phyloP scores from a whole-genome alignment of 176 grass and related monocot genomes.

The Pontederia paniculata region DNA sequence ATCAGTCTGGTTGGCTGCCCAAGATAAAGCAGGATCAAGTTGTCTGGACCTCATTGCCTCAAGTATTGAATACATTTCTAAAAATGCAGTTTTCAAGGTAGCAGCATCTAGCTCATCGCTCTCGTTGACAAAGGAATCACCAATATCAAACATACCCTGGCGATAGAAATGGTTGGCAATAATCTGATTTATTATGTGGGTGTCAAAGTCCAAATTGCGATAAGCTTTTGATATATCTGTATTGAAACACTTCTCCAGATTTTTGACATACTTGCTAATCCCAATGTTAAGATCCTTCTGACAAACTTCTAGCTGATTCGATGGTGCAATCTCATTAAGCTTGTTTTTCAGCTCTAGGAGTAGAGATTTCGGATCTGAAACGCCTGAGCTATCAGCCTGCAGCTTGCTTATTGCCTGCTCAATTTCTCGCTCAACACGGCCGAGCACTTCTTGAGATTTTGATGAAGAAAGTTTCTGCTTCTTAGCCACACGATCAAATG shows the following conservation, averaged over 20 bases:
- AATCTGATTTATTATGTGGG: constrained; percentile 47
- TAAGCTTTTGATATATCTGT: constrained; percentile 83
- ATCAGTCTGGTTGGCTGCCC: constrained; percentile 58
- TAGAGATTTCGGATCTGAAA: constrained; percentile 33
- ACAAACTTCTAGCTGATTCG: constrained; percentile 49
- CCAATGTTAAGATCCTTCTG: constrained; percentile 72
- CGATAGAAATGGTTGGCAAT: constrained; percentile 79
- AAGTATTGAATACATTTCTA: constrained; percentile 75
- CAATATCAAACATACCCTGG: constrained; percentile 70
- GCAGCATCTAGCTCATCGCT: constrained; percentile 32
- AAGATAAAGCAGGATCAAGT: constrained; percentile 58
- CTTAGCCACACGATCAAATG: constrained; percentile 58
- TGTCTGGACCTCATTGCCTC: constrained; percentile 57
- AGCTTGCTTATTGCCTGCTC: constrained; percentile 38
- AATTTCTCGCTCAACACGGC: constrained; percentile 51
- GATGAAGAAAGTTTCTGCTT: constrained; percentile 45
- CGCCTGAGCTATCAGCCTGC: constrained; percentile 35
- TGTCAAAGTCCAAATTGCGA: constrained; percentile 62
- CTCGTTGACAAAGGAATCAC: constrained; percentile 47
- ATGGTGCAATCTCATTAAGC: constrained; percentile 40
- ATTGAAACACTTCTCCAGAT: constrained; percentile 65
- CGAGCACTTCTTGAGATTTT: constrained; percentile 41
- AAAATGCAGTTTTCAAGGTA: constrained; percentile 50
- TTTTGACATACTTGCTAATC: constrained; percentile 56
- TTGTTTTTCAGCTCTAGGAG: constrained; percentile 48